Base-by-base conservation (phyloP, 208 protist genomes). In the Wallacemonas collosoma region DNA sequence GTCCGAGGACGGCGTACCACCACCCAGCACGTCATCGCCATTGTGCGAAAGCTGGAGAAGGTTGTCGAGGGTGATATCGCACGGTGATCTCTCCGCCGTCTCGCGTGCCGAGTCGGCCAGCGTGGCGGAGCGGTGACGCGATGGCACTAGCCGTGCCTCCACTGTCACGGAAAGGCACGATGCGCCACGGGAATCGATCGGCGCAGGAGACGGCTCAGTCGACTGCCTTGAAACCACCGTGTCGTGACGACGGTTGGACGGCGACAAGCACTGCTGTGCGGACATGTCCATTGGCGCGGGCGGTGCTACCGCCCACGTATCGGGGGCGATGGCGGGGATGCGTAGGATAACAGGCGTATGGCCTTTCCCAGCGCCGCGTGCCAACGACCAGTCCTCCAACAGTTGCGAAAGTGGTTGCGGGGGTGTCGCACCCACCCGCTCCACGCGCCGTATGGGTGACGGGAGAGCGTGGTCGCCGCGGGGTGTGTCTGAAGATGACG, bases 51-150 rank as follows among this genome's bases (percentile, higher is more conserved):
- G 12, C 11, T 12, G 17, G 36, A 63, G n/a, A 6, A 63, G 57
- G 9, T 17, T n/a, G n/a, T 63, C 57, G 36, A 63, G 57, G n/a
- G 57, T 43, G 26, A 14, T 44, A 1, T 63, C 57, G 57, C 57
- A 63, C 39, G 57, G 57, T 7, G 57, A 45, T 5, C 57, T 17
- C 57, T 63, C 57, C 44, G 26, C 57, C 57, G 44, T 39, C 38
- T 63, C 57, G 35, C 57, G 57, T 14, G 57, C 11, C n/a, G 57
- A 63, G 57, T 45, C 57, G n/a, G 0, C 54, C 12, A 58, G 6
- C 54, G 54, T 58, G 54, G 54, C 17, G n/a, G 54, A 58, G 54
- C 54, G 54, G 15, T 17, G 54, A 8, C n/a, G 54, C 17, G 54
- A 17, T 35, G 54, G 54, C 54, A 26, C 26, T 26, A 26, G 26